Conservation (phyloP, 139 green algal genomes). For the Penium margaritaceum region DNA sequence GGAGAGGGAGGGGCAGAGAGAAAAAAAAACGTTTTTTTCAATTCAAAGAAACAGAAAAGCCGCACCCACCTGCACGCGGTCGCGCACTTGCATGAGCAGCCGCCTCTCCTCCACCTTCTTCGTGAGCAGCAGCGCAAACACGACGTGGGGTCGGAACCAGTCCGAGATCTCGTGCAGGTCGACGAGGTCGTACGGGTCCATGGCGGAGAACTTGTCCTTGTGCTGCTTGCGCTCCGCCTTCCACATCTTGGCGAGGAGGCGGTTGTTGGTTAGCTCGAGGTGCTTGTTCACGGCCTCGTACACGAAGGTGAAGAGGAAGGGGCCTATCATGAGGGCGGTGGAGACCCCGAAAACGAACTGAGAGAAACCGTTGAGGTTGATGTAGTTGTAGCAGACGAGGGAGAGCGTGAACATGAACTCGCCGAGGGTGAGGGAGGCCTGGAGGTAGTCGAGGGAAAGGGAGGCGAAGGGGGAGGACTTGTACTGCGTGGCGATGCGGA, state of each 20-base stretch:
- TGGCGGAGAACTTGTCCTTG: background rate
- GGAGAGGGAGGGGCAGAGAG: too few relatives aligned
- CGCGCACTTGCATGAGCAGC: background rate
- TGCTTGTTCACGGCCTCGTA: constrained; percentile 3
- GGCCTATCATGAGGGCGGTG: background rate
- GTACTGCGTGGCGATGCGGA: constrained; percentile 9
- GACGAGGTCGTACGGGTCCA: background rate
- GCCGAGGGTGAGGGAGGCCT: background rate
- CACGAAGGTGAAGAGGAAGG: background rate
- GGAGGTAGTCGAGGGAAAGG: background rate
- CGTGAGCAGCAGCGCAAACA: background rate
- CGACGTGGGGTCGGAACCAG: constrained; percentile 11
- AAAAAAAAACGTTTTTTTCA: too few relatives aligned
- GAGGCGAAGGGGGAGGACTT: background rate
- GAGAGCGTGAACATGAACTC: constrained; percentile 14
- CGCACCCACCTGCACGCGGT: too few relatives aligned
- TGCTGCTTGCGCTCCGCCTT: background rate
- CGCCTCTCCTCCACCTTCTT: background rate
- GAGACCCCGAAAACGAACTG: constrained; percentile 4
- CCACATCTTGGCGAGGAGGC: background rate
- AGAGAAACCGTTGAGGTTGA: constrained; percentile 1
- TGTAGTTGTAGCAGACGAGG: constrained; percentile 7
- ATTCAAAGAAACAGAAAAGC: too few relatives aligned
- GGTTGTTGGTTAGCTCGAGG: background rate
- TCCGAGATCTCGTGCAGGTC: background rate